Evolutionary conservation across 169 alveolate species (phyloP).

Genomic region (Eimeria necatrix): DNA sequence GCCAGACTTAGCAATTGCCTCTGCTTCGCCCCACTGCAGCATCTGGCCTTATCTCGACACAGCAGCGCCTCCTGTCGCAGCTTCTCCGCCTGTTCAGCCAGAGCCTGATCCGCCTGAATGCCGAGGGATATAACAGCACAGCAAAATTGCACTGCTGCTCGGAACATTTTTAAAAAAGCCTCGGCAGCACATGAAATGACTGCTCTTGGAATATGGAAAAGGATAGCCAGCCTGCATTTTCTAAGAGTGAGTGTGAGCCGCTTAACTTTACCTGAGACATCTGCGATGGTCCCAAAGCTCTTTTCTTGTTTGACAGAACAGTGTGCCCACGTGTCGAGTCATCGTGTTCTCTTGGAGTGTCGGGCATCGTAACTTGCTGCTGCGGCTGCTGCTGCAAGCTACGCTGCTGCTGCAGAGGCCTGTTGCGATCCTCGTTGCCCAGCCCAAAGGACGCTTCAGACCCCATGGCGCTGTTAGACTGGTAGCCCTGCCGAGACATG

Average conservation of each 20-base stretch:
- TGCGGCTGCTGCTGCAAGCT: constrained; percentile 25
- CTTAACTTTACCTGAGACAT: background rate
- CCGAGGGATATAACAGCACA: background rate
- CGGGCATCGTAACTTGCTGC: background rate
- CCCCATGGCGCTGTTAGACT: background rate
- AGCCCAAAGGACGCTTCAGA: background rate
- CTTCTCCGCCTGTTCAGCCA: constrained; percentile 17
- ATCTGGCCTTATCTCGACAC: constrained; percentile 61
- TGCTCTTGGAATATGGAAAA: background rate
- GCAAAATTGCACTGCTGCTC: background rate
- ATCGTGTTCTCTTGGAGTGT: constrained; percentile 3
- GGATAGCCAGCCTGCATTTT: background rate
- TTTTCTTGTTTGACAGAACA: background rate
- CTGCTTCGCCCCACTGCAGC: constrained; percentile 77
- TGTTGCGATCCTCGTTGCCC: background rate
- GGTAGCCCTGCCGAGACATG: background rate
- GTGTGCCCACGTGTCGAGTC: background rate
- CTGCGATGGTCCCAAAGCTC: background rate
- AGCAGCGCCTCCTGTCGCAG: constrained; percentile 47
- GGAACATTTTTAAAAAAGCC: background rate
- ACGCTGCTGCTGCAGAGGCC: background rate
- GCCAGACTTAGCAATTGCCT: constrained; percentile 66
- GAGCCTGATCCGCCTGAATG: constrained; percentile 6
- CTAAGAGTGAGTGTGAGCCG: background rate
- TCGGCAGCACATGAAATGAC: background rate